Evolutionary conservation across 2,329 filamentous ascomycete genomes (phyloP).

Genomic region (Trichoderma arundinaceum): DNA sequence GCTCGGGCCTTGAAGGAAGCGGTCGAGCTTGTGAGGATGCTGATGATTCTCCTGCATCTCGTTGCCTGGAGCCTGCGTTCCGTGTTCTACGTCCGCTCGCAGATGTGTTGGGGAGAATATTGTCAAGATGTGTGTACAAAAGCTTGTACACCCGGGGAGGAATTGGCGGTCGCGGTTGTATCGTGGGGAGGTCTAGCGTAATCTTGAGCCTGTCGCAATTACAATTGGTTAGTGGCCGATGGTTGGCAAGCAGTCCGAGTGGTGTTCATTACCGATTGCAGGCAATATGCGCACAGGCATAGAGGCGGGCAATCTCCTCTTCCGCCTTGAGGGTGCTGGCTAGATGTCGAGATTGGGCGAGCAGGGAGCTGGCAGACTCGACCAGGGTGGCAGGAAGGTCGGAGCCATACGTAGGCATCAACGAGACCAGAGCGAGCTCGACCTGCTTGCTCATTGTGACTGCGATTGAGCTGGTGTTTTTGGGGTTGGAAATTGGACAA

Average conservation of each 20-base stretch:
- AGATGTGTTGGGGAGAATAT: slow-evolving; percentile 62
- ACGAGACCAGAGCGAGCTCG: slow-evolving; percentile 72
- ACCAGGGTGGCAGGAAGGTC: slow-evolving; percentile 72
- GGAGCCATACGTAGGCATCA: slow-evolving; percentile 74
- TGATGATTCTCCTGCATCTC: slow-evolving; percentile 36
- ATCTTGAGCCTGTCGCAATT: slow-evolving; percentile 68
- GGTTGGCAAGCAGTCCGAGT: neutral
- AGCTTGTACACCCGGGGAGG: slow-evolving; percentile 83
- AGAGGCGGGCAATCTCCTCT: slow-evolving; percentile 84
- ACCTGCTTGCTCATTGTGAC: slow-evolving; percentile 72
- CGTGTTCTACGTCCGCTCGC: slow-evolving; percentile 44
- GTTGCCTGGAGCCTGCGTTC: slow-evolving; percentile 45
- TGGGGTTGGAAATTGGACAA: neutral
- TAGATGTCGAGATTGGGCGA: slow-evolving; percentile 79
- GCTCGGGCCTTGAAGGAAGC: slow-evolving; percentile 51
- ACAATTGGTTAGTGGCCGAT: neutral
- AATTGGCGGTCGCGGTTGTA: slow-evolving; percentile 77
- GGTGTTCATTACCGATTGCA: slow-evolving; percentile 72
- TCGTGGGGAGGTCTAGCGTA: slow-evolving; percentile 74
- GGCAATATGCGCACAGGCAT: slow-evolving; percentile 86
- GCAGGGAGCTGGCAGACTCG: slow-evolving; percentile 72
- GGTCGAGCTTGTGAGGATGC: slow-evolving; percentile 41
- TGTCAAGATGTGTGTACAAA: slow-evolving; percentile 79
- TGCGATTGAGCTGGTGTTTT: neutral
- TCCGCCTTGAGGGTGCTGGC: slow-evolving; percentile 80